Base-by-base conservation (phyloP, 768 basidiomycete genomes). In the Lactarius akahatsu region DNA sequence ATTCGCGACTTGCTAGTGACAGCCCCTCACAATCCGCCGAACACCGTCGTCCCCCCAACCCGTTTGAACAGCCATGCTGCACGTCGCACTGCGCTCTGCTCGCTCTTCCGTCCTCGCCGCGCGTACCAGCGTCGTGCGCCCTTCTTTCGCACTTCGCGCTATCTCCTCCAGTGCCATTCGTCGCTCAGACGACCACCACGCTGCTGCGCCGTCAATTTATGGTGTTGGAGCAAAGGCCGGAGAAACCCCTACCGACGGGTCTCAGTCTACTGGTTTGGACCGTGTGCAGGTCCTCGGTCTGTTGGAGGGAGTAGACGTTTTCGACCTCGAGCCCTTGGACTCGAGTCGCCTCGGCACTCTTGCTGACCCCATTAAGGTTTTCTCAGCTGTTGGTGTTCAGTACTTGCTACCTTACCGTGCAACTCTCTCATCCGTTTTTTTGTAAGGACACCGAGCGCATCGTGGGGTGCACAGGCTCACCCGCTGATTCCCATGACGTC, bases 211-310 rank as follows among this genome's bases (percentile, higher is more conserved):
- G 58, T 80, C 83, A 63, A 78, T 94, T 70, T 89, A 80, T 70
- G 92, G 92, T 69, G 73, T 83, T 59, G 92, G 92, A 75, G 85
- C 83, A 73, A 87, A 90, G 75, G 64, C 85, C 36, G 89, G 91
- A 60, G 83, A 86, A 72, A 85, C 94, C 70, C 88, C 94, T 61
- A 91, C 90, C 66, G 92, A 94, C 78, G 82, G 88, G 70, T 85
- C 91, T 70, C 96, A 99, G 79, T 86, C 96, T 18, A 99, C 96
- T 72, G 96, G 96, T 86, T 82, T 98, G 63, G 96, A 98, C 78
- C 93, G 96, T 78, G 86, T 97, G 74, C 93, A 99, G 79, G 80
- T 97, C 58, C 79, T 98, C 61, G 94, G 91, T 74, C 89, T 94
- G 68, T 80, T 94, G 73, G 87, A 94, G 77, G 96, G 95, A 62